phyloP scores from a whole-genome alignment of 495 filamentous ascomycete genomes.

The Aspergillus diversus region DNA sequence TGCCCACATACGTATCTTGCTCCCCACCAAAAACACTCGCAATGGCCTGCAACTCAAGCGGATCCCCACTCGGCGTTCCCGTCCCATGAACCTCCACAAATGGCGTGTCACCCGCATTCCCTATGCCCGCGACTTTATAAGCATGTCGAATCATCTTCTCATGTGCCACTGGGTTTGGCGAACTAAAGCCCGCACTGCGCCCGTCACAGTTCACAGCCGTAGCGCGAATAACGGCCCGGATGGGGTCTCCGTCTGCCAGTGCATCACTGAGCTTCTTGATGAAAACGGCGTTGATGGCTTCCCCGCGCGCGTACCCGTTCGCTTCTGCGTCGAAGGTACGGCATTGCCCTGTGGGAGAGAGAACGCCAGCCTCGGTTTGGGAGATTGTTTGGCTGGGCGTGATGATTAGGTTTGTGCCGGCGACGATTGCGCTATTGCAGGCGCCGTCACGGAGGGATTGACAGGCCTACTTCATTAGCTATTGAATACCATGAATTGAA shows the following conservation, averaged over 20 bases:
- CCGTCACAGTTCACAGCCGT: conserved; percentile 45
- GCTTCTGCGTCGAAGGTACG: conserved; percentile 39
- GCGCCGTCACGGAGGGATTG: background rate
- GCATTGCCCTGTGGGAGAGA: conserved; percentile 18
- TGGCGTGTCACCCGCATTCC: conserved; percentile 19
- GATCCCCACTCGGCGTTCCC: conserved; percentile 41
- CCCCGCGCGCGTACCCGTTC: conserved; percentile 43
- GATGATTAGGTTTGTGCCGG: conserved; percentile 7
- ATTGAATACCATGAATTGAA: background rate
- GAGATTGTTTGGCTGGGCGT: conserved; percentile 4
- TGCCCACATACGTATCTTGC: conserved; percentile 27
- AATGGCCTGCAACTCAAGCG: conserved; percentile 47
- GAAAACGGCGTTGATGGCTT: conserved; percentile 37
- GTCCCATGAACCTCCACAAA: conserved; percentile 44
- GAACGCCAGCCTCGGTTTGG: conserved; percentile 1
- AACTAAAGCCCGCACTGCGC: conserved; percentile 2
- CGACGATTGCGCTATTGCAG: background rate
- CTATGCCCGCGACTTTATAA: conserved; percentile 29
- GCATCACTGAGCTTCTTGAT: conserved; percentile 39
- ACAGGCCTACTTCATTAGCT: background rate
- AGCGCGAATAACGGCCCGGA: conserved; percentile 48
- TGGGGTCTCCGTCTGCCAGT: conserved; percentile 46
- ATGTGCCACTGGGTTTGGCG: conserved; percentile 3
- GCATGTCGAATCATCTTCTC: conserved; percentile 24
- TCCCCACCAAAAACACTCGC: conserved; percentile 40